These are phyloP conservation scores for Chenopodium album DNA, from an alignment of 148 eudicot genomes.

Conservation along the genomic window DNA sequence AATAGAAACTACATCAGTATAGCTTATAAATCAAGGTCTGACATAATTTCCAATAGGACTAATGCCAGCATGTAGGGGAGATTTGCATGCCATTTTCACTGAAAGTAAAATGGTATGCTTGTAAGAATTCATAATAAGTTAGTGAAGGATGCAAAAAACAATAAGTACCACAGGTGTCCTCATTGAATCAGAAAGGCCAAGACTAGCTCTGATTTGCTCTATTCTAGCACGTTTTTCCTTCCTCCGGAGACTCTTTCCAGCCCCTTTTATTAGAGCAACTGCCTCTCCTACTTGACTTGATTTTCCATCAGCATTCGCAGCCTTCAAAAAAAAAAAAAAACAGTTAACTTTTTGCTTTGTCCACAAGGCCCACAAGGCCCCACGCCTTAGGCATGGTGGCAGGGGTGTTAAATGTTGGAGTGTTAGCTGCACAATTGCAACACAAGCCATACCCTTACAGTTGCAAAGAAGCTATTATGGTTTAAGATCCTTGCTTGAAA, in stretches of 20 bases:
- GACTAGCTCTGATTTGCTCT: constrained; percentile 94
- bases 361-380: background rate
- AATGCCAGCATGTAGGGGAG: background rate
- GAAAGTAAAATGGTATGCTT: background rate
- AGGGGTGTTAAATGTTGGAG: background rate
- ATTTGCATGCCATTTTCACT: background rate
- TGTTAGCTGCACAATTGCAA: background rate
- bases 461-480: background rate
- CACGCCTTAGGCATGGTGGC: background rate
- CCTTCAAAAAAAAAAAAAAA: constrained; percentile 34
- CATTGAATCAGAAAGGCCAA: constrained; percentile 95
- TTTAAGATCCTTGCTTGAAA: background rate
- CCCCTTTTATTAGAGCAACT: constrained; percentile 78
- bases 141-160: background rate
- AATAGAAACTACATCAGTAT: background rate
- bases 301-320: constrained; percentile 36
- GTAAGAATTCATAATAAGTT: background rate
- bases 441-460: background rate
- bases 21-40: background rate
- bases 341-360: background rate
- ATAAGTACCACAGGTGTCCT: constrained; percentile 79
- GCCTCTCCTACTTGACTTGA: constrained; percentile 68
- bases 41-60: background rate
- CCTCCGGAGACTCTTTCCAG: constrained; percentile 75
- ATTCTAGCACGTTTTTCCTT: constrained; percentile 93